A percentile compares a stretch with the other conserved stretches of the same genome.
These are phyloP conservation scores for Auriculariales sp. DNA, from an alignment of 768 basidiomycete genomes.

Conservation along the genomic window DNA sequence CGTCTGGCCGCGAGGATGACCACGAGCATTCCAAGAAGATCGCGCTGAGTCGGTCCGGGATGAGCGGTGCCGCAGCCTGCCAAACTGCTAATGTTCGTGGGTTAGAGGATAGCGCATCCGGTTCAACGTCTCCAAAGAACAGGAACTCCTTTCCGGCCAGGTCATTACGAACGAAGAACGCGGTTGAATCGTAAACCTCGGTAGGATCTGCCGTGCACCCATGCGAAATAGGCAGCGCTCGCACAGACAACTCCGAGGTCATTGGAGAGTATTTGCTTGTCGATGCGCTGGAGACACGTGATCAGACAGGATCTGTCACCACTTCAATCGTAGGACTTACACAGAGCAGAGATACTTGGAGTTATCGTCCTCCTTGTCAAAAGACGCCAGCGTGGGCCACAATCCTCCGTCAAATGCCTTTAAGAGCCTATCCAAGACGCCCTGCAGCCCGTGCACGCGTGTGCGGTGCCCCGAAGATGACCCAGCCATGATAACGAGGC, in stretches of 20 bases:
- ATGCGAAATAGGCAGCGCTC: constrained; percentile 57
- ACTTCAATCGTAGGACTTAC: constrained; percentile 26
- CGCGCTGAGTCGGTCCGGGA: constrained; percentile 43
- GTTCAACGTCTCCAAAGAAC: constrained; percentile 92
- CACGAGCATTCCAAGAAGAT: constrained; percentile 95
- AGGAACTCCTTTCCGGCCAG: constrained; percentile 54
- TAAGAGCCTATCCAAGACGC: constrained; percentile 55
- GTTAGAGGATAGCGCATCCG: constrained; percentile 50
- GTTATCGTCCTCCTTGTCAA: constrained; percentile 40
- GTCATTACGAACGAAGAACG: constrained; percentile 66
- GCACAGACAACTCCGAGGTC: constrained; percentile 50
- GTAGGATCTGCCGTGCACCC: constrained; percentile 36
- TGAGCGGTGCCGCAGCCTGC: constrained; percentile 68
- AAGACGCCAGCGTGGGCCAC: constrained; percentile 78
- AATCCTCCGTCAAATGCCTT: constrained; percentile 60
- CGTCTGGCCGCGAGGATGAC: constrained; percentile 52
- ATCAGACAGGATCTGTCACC: constrained; percentile 2
- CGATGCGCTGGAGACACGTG: not conserved
- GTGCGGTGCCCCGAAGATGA: constrained; percentile 48
- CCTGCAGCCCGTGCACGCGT: constrained; percentile 43
- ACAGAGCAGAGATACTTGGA: constrained; percentile 46
- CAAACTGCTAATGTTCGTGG: constrained; percentile 62
- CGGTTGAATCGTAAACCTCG: constrained; percentile 56
- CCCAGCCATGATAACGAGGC: constrained; percentile 74
- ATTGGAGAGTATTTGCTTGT: constrained; percentile 6